phyloP scores from a whole-genome alignment of 495 filamentous ascomycete genomes.

The Aspergillus incahuasiensis region DNA sequence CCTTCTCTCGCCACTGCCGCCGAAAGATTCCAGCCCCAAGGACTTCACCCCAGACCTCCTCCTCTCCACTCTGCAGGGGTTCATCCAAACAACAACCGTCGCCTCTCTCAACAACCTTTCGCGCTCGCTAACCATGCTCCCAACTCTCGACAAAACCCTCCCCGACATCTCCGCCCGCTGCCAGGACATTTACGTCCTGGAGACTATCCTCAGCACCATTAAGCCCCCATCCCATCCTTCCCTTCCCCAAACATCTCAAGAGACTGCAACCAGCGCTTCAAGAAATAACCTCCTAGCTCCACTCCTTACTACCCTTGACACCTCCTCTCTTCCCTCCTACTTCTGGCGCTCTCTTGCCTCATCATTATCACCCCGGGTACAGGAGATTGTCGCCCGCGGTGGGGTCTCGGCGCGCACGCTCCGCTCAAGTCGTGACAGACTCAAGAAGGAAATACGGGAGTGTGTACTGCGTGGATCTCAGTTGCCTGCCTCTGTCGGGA shows the following conservation, averaged over 20 bases:
- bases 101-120: slow-evolving; percentile 67
- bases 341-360: slow-evolving; percentile 89
- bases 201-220: slow-evolving; percentile 66
- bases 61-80: slow-evolving; percentile 71
- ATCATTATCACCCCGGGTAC: slow-evolving; percentile 67
- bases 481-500: slow-evolving; percentile 50
- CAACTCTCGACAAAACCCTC: slow-evolving; percentile 76
- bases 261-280: neutral
- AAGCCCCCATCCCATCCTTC: slow-evolving; percentile 63
- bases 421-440: slow-evolving; percentile 64
- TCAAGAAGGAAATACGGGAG: slow-evolving; percentile 72
- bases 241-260: slow-evolving; percentile 31
- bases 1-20: slow-evolving; percentile 63
- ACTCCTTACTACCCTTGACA: slow-evolving; percentile 76
- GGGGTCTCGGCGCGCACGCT: slow-evolving; percentile 79
- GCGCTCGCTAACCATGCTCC: slow-evolving; percentile 70
- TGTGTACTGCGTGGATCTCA: slow-evolving; percentile 73
- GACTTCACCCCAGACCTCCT: slow-evolving; percentile 61
- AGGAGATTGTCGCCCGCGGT: slow-evolving; percentile 76
- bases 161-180: slow-evolving; percentile 78
- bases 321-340: slow-evolving; percentile 76
- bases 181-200: slow-evolving; percentile 84
- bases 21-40: slow-evolving; percentile 11
- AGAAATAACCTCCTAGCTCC: slow-evolving; percentile 62
- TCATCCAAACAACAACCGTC: slow-evolving; percentile 70